phyloP scores from a whole-genome alignment of 352 stramenopile species.

The Globisporangium heterothallicum region DNA sequence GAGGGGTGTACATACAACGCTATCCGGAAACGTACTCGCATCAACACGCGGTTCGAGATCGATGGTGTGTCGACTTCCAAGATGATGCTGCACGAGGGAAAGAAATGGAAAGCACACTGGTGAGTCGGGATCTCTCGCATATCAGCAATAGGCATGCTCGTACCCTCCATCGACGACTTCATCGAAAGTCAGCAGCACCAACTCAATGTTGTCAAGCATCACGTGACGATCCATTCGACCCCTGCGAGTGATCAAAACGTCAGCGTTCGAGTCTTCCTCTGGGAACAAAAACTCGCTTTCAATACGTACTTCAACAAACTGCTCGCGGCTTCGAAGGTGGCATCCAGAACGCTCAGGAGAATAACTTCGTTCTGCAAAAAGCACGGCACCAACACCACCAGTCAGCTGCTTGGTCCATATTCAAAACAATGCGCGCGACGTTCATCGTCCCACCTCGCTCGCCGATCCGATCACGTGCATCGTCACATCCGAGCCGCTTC shows the following conservation, averaged over 20 bases:
- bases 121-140: background rate
- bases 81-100: constrained; percentile 56
- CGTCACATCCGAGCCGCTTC: constrained; percentile 79
- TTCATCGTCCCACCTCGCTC: constrained; percentile 69
- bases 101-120: background rate
- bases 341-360: constrained; percentile 79
- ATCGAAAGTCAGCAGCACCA: constrained; percentile 87
- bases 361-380: constrained; percentile 84
- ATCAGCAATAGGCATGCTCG: constrained; percentile 3
- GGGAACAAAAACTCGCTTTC: too few relatives aligned
- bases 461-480: constrained; percentile 87
- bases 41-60: constrained; percentile 88
- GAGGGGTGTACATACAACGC: background rate
- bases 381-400: background rate
- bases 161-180: constrained; percentile 89
- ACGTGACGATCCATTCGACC: constrained; percentile 83
- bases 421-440: too few relatives aligned
- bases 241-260: constrained; percentile 25
- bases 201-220: constrained; percentile 89
- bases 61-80: constrained; percentile 85
- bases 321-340: constrained; percentile 80
- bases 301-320: constrained; percentile 78
- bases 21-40: constrained; percentile 58
- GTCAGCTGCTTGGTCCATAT: background rate
- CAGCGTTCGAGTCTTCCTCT: too few relatives aligned